phyloP scores from a whole-genome alignment of 495 filamentous ascomycete genomes.

The Acidiella bohemica region DNA sequence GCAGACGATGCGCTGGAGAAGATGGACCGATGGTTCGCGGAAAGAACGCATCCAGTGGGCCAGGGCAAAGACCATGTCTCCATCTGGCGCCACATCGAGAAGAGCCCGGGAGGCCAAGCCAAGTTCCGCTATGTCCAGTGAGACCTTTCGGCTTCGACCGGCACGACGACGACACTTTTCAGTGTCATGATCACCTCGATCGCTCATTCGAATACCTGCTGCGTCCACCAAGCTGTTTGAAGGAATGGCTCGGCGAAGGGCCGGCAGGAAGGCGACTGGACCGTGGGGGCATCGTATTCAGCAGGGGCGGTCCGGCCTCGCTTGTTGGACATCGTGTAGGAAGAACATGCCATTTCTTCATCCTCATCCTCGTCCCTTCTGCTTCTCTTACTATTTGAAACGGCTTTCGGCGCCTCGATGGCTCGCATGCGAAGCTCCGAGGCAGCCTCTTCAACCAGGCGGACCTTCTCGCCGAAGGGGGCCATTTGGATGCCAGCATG shows the following conservation, averaged over 20 bases:
- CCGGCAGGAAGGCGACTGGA: slow-evolving; percentile 6
- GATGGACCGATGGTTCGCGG: slow-evolving; percentile 51
- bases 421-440: slow-evolving; percentile 3
- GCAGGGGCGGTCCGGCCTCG: slow-evolving; percentile 1
- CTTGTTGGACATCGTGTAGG: slow-evolving; percentile 3
- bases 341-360: neutral
- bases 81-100: slow-evolving; percentile 29
- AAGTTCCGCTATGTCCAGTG: too few relatives aligned
- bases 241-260: slow-evolving; percentile 3
- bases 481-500: slow-evolving; percentile 3
- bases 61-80: slow-evolving; percentile 44
- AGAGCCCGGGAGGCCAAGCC: too few relatives aligned
- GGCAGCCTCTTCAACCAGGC: slow-evolving; percentile 2
- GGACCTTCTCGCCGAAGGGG: slow-evolving; percentile 7
- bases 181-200: too few relatives aligned
- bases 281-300: slow-evolving; percentile 4
- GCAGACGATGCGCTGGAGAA: slow-evolving; percentile 40
- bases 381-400: slow-evolving; percentile 2
- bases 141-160: too few relatives aligned
- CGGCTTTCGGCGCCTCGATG: neutral
- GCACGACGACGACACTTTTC: too few relatives aligned
- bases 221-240: slow-evolving; percentile 9
- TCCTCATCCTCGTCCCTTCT: slow-evolving; percentile 12
- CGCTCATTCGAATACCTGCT: slow-evolving; percentile 9
- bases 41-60: slow-evolving; percentile 54